A percentile compares a stretch with the other conserved stretches of the same genome.
phyloP scores from a whole-genome alignment of 768 basidiomycete genomes.

The Boletus coccyginus region DNA sequence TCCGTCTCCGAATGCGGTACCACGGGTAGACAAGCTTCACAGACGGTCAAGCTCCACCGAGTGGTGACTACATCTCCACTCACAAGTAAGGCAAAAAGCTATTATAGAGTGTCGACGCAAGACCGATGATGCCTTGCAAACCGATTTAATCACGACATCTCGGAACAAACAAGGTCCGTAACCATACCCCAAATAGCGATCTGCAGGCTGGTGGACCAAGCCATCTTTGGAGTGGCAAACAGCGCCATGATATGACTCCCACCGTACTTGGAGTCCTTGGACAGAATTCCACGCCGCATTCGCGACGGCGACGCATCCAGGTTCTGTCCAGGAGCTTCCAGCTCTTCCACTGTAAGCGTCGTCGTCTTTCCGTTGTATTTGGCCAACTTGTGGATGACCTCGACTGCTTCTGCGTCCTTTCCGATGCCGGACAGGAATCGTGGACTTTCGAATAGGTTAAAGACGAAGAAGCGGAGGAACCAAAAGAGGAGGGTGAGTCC shows the following conservation, averaged over 20 bases:
- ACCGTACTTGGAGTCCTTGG: constrained; percentile 41
- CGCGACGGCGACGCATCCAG: constrained; percentile 7
- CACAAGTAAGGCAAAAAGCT: constrained; percentile 53
- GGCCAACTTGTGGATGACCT: constrained; percentile 48
- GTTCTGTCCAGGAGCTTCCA: constrained; percentile 34
- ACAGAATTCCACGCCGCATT: constrained; percentile 28
- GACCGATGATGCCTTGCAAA: constrained; percentile 61
- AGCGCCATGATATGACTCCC: constrained; percentile 52
- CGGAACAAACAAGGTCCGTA: neutral
- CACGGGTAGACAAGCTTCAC: constrained; percentile 54
- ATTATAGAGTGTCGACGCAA: constrained; percentile 68
- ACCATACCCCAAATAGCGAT: constrained; percentile 46
- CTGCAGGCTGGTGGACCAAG: constrained; percentile 61
- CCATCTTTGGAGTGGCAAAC: constrained; percentile 62
- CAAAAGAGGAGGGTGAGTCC: constrained; percentile 53
- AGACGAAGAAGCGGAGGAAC: constrained; percentile 49
- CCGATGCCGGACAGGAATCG: constrained; percentile 56
- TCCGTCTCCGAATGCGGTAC: constrained; percentile 67
- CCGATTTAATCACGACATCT: neutral
- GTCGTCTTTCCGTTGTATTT: constrained; percentile 45
- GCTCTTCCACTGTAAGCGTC: constrained; percentile 43
- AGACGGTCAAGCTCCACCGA: neutral
- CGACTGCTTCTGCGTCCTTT: constrained; percentile 49
- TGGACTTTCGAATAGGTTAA: constrained; percentile 55
- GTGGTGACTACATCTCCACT: constrained; percentile 12